phyloP scores from a whole-genome alignment of 768 basidiomycete genomes.

The Mycena filopes region DNA sequence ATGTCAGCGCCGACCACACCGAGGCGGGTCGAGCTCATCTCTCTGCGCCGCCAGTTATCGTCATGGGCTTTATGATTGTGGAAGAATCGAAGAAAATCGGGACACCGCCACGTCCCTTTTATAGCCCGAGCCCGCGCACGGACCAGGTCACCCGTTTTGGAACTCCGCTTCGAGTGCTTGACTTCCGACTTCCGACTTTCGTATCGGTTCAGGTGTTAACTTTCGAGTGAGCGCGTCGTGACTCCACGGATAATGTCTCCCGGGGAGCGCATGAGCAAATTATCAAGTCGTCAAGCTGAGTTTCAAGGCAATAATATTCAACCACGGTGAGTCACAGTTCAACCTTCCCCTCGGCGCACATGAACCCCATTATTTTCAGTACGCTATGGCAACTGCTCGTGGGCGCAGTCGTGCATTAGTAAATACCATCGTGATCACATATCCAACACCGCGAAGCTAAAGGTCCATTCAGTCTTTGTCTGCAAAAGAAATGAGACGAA shows the following conservation, averaged over 20 bases:
- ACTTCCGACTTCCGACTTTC: neutral
- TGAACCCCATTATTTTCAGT: too few species aligned
- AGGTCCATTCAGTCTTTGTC: neutral
- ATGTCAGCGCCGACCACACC: conserved; percentile 64
- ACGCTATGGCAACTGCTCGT: too few species aligned
- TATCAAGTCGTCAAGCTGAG: too few species aligned
- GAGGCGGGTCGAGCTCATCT: conserved; percentile 61
- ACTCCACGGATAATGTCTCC: too few species aligned
- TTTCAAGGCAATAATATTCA: too few species aligned
- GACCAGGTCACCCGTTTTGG: conserved; percentile 15
- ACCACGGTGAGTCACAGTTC: too few species aligned
- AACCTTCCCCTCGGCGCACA: too few species aligned
- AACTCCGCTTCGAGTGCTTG: neutral
- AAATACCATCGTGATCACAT: conserved; percentile 15
- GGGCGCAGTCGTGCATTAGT: too few species aligned
- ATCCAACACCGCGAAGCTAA: conserved; percentile 18
- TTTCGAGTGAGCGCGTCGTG: too few species aligned
- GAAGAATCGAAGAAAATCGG: conserved; percentile 50
- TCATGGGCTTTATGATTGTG: conserved; percentile 62
- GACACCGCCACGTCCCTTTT: conserved; percentile 8
- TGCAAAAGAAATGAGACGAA: neutral
- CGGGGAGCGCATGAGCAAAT: too few species aligned
- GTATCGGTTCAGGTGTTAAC: neutral
- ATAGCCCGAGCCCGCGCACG: conserved; percentile 23
- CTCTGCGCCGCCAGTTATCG: conserved; percentile 66